Conservation (phyloP, 257 asterid species). For the Primulina huaijiensis region DNA sequence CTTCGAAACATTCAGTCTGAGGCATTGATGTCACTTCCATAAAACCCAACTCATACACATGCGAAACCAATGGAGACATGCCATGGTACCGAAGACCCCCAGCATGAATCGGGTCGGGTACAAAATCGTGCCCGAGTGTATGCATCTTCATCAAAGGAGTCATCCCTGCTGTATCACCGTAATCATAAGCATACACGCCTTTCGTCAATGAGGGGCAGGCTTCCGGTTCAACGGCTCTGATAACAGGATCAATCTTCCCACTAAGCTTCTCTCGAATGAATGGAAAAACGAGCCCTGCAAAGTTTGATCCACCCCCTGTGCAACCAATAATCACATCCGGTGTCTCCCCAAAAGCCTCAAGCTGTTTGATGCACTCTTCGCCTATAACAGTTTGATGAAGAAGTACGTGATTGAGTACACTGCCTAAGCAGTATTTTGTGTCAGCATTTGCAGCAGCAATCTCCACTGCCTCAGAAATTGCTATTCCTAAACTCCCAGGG, state of each 20-base stretch:
- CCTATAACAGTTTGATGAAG: slow-evolving; percentile 89
- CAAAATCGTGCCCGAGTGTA: slow-evolving; percentile 90
- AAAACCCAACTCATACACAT: slow-evolving; percentile 68
- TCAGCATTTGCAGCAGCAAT: slow-evolving; percentile 57
- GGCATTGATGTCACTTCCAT: slow-evolving; percentile 78
- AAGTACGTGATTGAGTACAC: slow-evolving; percentile 90
- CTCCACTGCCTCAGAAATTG: slow-evolving; percentile 96
- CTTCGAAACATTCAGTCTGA: slow-evolving; percentile 87
- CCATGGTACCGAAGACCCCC: slow-evolving; percentile 97
- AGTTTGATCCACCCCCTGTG: slow-evolving; percentile 91
- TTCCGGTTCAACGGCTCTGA: slow-evolving; percentile 85
- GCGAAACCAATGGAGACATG: slow-evolving; percentile 93
- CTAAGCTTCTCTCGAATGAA: slow-evolving; percentile 74
- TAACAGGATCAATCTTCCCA: slow-evolving; percentile 67
- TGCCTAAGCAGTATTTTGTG: slow-evolving; percentile 85
- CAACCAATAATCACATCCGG: slow-evolving; percentile 94
- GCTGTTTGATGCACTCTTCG: slow-evolving; percentile 89
- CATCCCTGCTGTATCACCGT: slow-evolving; percentile 92
- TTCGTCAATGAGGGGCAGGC: slow-evolving; percentile 94
- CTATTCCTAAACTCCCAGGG: slow-evolving; percentile 95
- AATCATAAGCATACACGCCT: slow-evolving; percentile 88
- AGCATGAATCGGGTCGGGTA: slow-evolving; percentile 91
- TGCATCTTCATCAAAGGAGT: slow-evolving; percentile 99
- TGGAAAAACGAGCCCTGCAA: slow-evolving; percentile 91
- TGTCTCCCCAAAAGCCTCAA: slow-evolving; percentile 81